These are phyloP conservation scores for Cytospora leucostoma DNA, from an alignment of 2,329 filamentous ascomycete species.

Conservation along the genomic window DNA sequence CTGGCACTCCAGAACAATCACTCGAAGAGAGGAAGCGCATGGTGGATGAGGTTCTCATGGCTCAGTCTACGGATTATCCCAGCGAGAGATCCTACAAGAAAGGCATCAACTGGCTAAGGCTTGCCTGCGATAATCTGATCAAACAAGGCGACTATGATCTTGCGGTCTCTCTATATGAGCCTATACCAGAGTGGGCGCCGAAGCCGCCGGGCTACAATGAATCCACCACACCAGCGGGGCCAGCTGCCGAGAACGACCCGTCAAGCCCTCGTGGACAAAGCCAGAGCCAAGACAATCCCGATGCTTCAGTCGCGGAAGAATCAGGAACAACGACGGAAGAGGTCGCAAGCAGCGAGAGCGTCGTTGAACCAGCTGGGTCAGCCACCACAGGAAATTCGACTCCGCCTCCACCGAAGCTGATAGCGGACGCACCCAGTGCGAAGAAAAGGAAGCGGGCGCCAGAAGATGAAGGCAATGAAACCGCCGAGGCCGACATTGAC, in stretches of 20 bases:
- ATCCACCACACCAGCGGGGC: neutral
- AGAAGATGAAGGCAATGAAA: constrained; percentile 1
- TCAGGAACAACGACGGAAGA: neutral
- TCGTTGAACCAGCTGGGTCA: neutral
- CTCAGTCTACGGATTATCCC: constrained; percentile 24
- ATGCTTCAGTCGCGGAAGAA: neutral
- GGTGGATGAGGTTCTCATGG: constrained; percentile 27
- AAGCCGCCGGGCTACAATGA: constrained; percentile 5
- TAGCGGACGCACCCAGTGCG: neutral
- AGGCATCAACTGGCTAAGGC: constrained; percentile 26
- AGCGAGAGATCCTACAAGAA: constrained; percentile 24
- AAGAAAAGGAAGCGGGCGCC: constrained; percentile 12
- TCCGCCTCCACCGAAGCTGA: neutral
- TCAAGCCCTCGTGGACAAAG: neutral
- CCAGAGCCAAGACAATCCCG: neutral
- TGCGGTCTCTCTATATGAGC: constrained; percentile 28
- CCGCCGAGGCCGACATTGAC: too few species aligned
- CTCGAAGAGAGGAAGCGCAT: constrained; percentile 28
- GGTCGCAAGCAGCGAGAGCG: neutral
- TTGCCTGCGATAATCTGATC: constrained; percentile 29
- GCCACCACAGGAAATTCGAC: neutral
- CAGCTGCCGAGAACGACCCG: neutral
- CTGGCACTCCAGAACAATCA: constrained; percentile 25
- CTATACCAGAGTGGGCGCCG: constrained; percentile 29
- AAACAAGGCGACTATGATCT: constrained; percentile 28